Conservation (phyloP, 1,139 yeast species). For the Kodamaea anthophila region DNA sequence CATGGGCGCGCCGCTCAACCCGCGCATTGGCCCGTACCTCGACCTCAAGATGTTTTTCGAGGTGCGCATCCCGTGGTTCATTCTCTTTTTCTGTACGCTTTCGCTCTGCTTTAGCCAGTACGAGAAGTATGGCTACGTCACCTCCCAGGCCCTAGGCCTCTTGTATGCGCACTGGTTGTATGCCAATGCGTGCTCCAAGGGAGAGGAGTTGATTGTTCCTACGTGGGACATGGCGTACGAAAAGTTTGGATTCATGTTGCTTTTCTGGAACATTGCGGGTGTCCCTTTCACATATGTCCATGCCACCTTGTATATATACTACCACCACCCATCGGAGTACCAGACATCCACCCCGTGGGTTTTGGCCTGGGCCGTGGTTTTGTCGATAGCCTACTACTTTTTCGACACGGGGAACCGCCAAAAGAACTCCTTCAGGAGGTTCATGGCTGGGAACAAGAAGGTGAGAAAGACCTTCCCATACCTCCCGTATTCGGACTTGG, state of each 20-base stretch:
- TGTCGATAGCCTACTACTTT: conserved; percentile 75
- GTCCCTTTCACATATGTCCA: conserved; percentile 98
- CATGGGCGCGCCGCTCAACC: conserved; percentile 97
- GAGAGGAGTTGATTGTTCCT: conserved; percentile 94
- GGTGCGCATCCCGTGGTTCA: conserved; percentile 96
- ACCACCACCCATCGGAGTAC: conserved; percentile 81
- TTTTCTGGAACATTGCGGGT: conserved; percentile 98
- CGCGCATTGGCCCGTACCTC: conserved; percentile 78
- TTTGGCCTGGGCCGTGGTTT: conserved; percentile 45
- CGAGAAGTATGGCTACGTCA: conserved; percentile 71
- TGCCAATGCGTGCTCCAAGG: conserved; percentile 96
- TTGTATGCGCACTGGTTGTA: conserved; percentile 87
- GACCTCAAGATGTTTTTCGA: conserved; percentile 97
- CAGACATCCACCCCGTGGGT: conserved; percentile 61
- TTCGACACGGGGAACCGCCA: conserved; percentile 95
- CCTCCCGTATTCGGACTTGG: conserved; percentile 75
- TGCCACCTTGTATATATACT: conserved; percentile 74
- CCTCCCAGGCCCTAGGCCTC: conserved; percentile 70
- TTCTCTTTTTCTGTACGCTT: conserved; percentile 69
- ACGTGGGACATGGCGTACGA: conserved; percentile 99
- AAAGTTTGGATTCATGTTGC: conserved; percentile 95
- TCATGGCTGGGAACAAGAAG: conserved; percentile 69
- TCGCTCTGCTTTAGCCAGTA: conserved; percentile 74
- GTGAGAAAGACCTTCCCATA: conserved; percentile 89
- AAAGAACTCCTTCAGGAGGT: conserved; percentile 88